Evolutionary conservation across 176 grass and related monocot genomes (phyloP), one percentile per base, ranked within the genome.

Genomic region (Hsuehochloa calcarea): DNA sequence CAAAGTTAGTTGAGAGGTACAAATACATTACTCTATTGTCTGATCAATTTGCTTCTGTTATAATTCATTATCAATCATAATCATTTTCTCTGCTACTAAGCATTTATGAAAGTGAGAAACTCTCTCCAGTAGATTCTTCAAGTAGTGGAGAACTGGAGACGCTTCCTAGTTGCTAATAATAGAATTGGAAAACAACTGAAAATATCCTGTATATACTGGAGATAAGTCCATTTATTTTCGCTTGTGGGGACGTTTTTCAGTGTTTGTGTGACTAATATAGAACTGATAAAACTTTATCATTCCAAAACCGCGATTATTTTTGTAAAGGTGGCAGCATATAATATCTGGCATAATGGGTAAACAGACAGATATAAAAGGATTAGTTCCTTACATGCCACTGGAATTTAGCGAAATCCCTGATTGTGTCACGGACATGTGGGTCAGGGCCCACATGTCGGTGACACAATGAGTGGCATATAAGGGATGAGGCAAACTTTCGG

Each of bases 1-100:
- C 80, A 45, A 98, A 98, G 19, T 89, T 98, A 86, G 79, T 65
- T 65, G 93, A 98, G 78, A 98, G 96, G 96, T 98, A 95, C 22
- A 39, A 45, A 69, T 49, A 34, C 19, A 43, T 74, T 52, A 78
- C 74, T 83, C 22, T 59, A 39, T 59, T 80, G 66, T 52, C 8
- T 51, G 25, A 77, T 23, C 65, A 90, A 61, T 82, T 86, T 83
- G 79, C 46, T 73, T 76, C 19, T 68, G 10, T 69, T 69, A 68
- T 81, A 26, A 49, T 67, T 74, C 3, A 50, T 79, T 51, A 17
- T 49, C 17, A 37, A 64, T 51, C 27, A 51, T 10, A 10, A 39
- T 63, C 8, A 35, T 58, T 70, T 46, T 85, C 34, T 16, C 26
- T 74, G 44, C 6, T 52, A 26, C 39, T 65, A 79, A 88, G 15